A percentile compares a stretch with the other conserved stretches of the same genome.
These are phyloP conservation scores for Floccularia luteovirens DNA, from an alignment of 768 basidiomycete species.

Conservation along the genomic window DNA sequence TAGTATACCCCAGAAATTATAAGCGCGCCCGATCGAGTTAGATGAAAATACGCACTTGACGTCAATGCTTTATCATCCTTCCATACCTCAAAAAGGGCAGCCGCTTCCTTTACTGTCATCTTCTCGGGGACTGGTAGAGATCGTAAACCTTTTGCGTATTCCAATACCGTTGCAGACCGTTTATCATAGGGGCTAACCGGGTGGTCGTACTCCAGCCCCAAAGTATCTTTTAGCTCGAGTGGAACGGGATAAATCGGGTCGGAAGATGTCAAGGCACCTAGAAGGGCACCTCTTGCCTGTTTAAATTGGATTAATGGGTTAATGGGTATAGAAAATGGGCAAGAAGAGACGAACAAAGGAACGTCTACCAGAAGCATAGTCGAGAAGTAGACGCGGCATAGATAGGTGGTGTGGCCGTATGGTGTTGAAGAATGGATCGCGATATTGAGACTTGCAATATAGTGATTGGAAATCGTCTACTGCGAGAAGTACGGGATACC, in stretches of 20 bases:
- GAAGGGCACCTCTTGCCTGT: slow-evolving; percentile 62
- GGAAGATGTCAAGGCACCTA: slow-evolving; percentile 62
- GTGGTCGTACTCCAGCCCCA: slow-evolving; percentile 35
- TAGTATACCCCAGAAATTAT: slow-evolving; percentile 9
- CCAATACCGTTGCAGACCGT: slow-evolving; percentile 37
- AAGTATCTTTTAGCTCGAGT: slow-evolving; percentile 56
- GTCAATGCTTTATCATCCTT: slow-evolving; percentile 50
- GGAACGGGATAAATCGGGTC: slow-evolving; percentile 53
- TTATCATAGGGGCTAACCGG: slow-evolving; percentile 49
- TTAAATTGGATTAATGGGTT: slow-evolving; percentile 1
- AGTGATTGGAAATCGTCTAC: slow-evolving; percentile 86
- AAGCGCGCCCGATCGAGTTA: background rate
- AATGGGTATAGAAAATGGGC: background rate
- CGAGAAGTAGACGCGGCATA: slow-evolving; percentile 68
- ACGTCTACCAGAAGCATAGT: slow-evolving; percentile 61
- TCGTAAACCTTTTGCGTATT: slow-evolving; percentile 44
- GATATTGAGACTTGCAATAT: slow-evolving; percentile 61
- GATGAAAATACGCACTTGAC: slow-evolving; percentile 28
- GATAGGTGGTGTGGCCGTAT: slow-evolving; percentile 77
- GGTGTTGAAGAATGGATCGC: slow-evolving; percentile 59
- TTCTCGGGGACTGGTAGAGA: slow-evolving; percentile 40
- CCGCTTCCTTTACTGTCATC: slow-evolving; percentile 61
- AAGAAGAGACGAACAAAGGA: background rate
- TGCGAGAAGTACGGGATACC: slow-evolving; percentile 74
- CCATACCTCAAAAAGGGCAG: slow-evolving; percentile 73